Base-by-base conservation (phyloP, 139 green algal species). In the Closterium sp. region DNA sequence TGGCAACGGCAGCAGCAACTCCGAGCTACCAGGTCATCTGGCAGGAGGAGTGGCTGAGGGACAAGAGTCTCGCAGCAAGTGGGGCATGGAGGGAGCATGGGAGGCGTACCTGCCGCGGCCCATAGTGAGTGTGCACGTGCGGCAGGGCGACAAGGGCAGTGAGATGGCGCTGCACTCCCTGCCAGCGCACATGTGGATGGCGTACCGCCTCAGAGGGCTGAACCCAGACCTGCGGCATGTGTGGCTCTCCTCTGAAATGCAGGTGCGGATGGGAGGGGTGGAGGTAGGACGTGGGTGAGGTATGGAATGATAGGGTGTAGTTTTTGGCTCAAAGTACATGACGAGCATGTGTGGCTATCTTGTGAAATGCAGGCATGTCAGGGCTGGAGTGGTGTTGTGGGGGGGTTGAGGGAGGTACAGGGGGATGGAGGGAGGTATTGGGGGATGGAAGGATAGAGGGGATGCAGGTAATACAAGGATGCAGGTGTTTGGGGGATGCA, bases 161-260 rank as follows among this genome's bases (percentile, higher is more conserved):
- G 87, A 90, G 31, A 90, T 90, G 87, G n/a, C 25, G 19, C 87
- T 90, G 87, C 81, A 84, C 87, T 34, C 34, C 33, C 81, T 90
- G 25, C 10, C 35, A 19, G 87, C 87, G 10, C 81, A 84, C 31
- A 84, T 90, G 33, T 83, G 25, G 34, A 34, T 34, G 36, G 87
- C 87, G 33, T 30, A 84, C 25, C 87, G 87, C 28, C 28, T 90
- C 4, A 34, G 87, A 9, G 30, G 21, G 33, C 87, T 66, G 23
- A 23, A 19, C 25, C 85, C 84, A 21, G 84, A 88, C 85, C 85
- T 88, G 25, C 30, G 32, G 16, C 85, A 88, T 25, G 21, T 88
- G 16, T 88, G 85, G 85, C 32, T 88, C 31, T 66, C 34, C 34
- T 87, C 86, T 19, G 90, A 93, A 33, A 92, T 90, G 85, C 34